Base-by-base conservation (phyloP, 192 early-diverging fungal species). In the Blastocladiella britannica region DNA sequence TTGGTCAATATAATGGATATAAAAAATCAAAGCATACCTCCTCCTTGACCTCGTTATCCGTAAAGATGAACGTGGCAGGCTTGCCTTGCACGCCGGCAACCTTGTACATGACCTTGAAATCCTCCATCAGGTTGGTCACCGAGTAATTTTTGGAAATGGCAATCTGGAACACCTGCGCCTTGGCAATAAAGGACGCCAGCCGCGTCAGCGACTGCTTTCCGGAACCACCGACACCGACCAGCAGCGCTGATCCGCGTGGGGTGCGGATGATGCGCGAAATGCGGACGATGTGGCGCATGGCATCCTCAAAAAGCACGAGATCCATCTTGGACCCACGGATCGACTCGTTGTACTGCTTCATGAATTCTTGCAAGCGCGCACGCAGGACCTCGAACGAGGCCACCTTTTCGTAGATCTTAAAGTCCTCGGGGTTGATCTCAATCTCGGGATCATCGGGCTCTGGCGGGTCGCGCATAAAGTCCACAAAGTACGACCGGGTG, bases 161-260 rank as follows among this genome's bases (percentile, higher is more conserved):
- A 68, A 96, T 85, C 67, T 99, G 94, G 76, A 90, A 87, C 28
- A 97, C 86, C 51, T 77, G 74, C 28, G 97, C 68, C 28, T 93
- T 93, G 65, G 97, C 97, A 89, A 99, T 89, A 93, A 94, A 99
- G 0, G 93, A 92, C n/a, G 93, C 94, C 61, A 99, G 97, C 7
- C 96, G 82, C 9, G 96, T 86, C 57, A 99, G 65, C 5, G 94
- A 97, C 0, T 94, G 95, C 74, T 99, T 99, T 62, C 96, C 96
- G 43, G 81, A 76, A 51, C 96, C 96, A 75, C 88, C 90, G 5
- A 94, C 88, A 63, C 96, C 96, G 60, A 99, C 97, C 31, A 99
- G 71, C 61, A 99, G 75, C 66, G 95, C 75, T 67, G 97, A 91
- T 54, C 96, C 96, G 77, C 97, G 94, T 63, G 83, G 81, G 65